phyloP scores from a whole-genome alignment of 305 asterid genomes.

The Lippia alba region DNA sequence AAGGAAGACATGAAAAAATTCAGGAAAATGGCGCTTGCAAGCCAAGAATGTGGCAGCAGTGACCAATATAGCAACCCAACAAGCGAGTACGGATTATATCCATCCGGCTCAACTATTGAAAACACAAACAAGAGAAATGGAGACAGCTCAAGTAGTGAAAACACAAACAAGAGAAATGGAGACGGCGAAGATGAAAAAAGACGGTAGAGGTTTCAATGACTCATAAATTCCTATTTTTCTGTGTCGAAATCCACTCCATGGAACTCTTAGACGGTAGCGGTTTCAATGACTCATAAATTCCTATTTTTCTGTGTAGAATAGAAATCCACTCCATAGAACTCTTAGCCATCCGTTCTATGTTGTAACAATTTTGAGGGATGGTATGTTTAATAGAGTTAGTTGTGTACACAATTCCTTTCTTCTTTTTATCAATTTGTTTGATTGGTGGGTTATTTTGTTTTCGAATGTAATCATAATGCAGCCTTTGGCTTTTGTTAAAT shows the following conservation, averaged over 20 bases:
- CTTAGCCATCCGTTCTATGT: not conserved
- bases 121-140: conserved; percentile 31
- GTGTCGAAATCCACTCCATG: not conserved
- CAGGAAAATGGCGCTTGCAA: conserved; percentile 55
- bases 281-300: too few species aligned
- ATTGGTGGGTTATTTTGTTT: too few species aligned
- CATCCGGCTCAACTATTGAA: conserved; percentile 60
- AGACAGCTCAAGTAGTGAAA: too few species aligned
- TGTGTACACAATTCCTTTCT: too few species aligned
- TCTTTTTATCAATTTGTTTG: too few species aligned
- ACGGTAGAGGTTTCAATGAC: not conserved
- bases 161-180: conserved; percentile 30
- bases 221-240: not conserved
- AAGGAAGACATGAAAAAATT: conserved; percentile 62
- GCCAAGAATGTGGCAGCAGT: conserved; percentile 49
- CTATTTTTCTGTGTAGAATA: too few species aligned
- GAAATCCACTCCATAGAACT: too few species aligned
- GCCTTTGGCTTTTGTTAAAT: too few species aligned
- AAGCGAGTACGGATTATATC: conserved; percentile 54
- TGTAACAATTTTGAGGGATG: not conserved
- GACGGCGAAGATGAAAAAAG: not conserved
- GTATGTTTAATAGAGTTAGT: not conserved
- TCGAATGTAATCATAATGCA: too few species aligned
- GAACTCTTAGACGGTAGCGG: too few species aligned
- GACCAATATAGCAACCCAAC: conserved; percentile 56